Percentiles rank a stretch among this genome's conserved stretches.
Conservation (phyloP, 306 rosid species). For the Cucurbita maxima region DNA sequence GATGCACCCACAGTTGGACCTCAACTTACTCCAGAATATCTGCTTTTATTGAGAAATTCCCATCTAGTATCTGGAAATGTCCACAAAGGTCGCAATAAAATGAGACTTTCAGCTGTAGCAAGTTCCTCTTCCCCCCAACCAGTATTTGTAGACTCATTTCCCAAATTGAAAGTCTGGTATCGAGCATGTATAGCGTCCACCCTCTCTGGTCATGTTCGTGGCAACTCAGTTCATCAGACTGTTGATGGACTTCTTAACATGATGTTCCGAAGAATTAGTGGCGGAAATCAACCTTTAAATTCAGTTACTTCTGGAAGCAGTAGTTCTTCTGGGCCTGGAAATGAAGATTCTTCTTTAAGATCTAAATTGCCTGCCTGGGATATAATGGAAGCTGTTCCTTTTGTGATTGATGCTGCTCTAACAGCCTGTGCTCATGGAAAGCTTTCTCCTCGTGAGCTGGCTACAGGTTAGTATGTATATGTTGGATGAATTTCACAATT, state of each 20-base stretch:
- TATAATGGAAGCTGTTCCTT: constrained; percentile 86
- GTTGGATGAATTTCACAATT: not conserved
- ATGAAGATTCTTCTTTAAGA: constrained; percentile 46
- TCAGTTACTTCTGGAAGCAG: constrained; percentile 74
- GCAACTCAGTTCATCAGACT: constrained; percentile 88
- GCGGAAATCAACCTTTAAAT: constrained; percentile 49
- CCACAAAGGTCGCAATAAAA: constrained; percentile 46
- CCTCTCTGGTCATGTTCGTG: constrained; percentile 86
- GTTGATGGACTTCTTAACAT: constrained; percentile 88
- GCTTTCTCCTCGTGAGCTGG: constrained; percentile 91
- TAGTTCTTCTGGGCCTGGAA: constrained; percentile 78
- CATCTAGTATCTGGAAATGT: constrained; percentile 49
- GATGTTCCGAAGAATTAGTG: constrained; percentile 62
- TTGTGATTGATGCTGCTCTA: constrained; percentile 92
- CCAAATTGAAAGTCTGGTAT: constrained; percentile 83
- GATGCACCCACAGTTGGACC: constrained; percentile 90
- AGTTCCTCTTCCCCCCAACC: constrained; percentile 62
- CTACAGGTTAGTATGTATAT: constrained; percentile 47
- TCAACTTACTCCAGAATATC: constrained; percentile 89
- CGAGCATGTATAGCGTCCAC: constrained; percentile 96
- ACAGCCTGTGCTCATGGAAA: constrained; percentile 96
- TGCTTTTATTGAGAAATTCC: constrained; percentile 65
- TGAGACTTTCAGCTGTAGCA: constrained; percentile 66
- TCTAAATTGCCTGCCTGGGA: constrained; percentile 98
- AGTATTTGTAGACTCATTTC: constrained; percentile 85